Base-by-base conservation (phyloP, 2,329 filamentous ascomycete genomes). In the Claviceps paspali region DNA sequence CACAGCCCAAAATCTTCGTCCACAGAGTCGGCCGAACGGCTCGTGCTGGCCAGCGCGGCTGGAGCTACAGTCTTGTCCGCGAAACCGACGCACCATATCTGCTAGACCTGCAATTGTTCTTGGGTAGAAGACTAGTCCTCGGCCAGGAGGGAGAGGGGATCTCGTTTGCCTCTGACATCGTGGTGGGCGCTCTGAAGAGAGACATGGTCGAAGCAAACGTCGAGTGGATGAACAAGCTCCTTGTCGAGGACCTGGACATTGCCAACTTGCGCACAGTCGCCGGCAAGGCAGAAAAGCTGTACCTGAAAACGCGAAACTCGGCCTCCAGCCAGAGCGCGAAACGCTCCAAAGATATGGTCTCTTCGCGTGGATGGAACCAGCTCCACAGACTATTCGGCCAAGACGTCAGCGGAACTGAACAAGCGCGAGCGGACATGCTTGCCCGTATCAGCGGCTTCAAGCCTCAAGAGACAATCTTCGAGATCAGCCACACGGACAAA, bases 1-100 rank as follows among this genome's bases (percentile, higher is more conserved):
- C 88, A 2, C 91, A 96, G 51, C 85, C 91, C 15, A 98, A 98
- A 61, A 78, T 98, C 29, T 98, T 92, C 50, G 82, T 98, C 21
- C 91, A 98, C 59, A 79, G 91, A 54, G 91, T 98, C 33, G 91
- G 91, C 50, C 79, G 91, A 61, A 98, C 92, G 19, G 92, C 91
- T 29, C 77, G 91, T 71, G 92, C 92, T 31, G 91, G 88, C 11
- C 79, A 85, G 49, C 76, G 80, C 46, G 91, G 91, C 44, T 96
- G 91, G 91, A 82, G 81, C 61, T 98, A 94, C 61, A 95, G 84
- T 63, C 68, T 98, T 17, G 79, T 96, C 19, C 73, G 84, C 40
- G 83, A 92, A 46, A 74, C 81, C 2, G 91, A 98, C 58, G 77
- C 83, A 5, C 87, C 91, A 0, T 98, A 98, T 54, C 67, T 98